Evolutionary conservation across 139 green algal species (phyloP).

Genomic region (Tetraselmis chui): DNA sequence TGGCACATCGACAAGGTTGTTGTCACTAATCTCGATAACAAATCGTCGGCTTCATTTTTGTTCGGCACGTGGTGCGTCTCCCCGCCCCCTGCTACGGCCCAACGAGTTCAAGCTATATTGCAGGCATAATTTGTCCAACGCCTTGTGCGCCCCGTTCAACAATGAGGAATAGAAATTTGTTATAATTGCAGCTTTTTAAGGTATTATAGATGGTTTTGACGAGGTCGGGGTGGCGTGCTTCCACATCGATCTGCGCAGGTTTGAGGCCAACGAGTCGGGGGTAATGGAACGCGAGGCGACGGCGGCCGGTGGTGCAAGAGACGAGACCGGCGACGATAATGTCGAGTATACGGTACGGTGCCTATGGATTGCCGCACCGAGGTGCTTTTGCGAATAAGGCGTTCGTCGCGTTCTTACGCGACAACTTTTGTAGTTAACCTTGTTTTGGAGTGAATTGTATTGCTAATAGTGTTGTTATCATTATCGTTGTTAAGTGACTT

Average conservation of each 20-base stretch:
- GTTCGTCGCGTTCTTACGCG: too few species aligned
- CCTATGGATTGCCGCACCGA: too few species aligned
- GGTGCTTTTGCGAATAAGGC: too few species aligned
- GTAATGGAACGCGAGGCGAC: background rate
- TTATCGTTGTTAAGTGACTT: too few species aligned
- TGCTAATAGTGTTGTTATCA: too few species aligned
- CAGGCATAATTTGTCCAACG: background rate
- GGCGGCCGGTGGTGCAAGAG: too few species aligned
- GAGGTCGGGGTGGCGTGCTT: background rate
- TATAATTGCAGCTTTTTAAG: too few species aligned
- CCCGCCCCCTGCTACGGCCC: too few species aligned
- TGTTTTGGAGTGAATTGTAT: too few species aligned
- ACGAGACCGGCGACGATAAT: background rate
- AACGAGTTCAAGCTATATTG: background rate
- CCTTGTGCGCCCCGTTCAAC: background rate
- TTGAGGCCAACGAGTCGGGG: background rate
- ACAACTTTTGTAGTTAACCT: too few species aligned
- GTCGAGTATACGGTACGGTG: background rate
- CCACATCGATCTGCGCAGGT: background rate
- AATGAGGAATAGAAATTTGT: background rate
- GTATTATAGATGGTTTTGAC: too few species aligned
- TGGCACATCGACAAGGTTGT: background rate
- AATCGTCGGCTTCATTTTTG: background rate
- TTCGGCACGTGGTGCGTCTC: background rate
- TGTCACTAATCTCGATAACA: background rate